Conservation (phyloP, 2,329 filamentous ascomycete species). For the Colletotrichum costaricense region DNA sequence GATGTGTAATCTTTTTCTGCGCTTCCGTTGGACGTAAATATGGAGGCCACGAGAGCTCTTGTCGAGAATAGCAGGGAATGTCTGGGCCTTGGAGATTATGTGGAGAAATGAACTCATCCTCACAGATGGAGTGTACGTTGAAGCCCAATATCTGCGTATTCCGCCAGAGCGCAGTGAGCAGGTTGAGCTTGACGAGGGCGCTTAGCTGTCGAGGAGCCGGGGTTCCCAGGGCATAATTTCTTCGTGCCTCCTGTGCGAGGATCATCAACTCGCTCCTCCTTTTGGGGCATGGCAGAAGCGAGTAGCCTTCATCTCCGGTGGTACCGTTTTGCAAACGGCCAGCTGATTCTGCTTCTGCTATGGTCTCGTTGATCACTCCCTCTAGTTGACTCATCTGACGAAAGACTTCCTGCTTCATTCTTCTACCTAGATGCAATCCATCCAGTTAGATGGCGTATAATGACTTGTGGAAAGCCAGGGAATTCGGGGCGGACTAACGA, state of each 20-base stretch:
- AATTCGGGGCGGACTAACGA: constrained; percentile 1
- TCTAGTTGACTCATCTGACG: not conserved
- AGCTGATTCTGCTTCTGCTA: not conserved
- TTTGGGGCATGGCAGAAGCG: not conserved
- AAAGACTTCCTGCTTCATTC: not conserved
- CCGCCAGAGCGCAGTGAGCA: constrained; percentile 29
- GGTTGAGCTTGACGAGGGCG: constrained; percentile 31
- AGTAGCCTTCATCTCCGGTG: not conserved
- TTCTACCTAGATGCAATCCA: not conserved
- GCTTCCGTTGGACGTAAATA: constrained; percentile 42
- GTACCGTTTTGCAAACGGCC: not conserved
- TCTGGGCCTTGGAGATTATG: constrained; percentile 24
- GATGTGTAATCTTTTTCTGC: constrained; percentile 42
- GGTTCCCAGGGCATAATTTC: constrained; percentile 17
- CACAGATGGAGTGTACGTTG: constrained; percentile 24
- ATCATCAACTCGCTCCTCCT: not conserved
- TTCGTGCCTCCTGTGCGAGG: constrained; percentile 1
- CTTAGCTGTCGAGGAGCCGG: constrained; percentile 19
- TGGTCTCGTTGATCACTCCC: not conserved
- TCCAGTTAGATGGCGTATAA: not conserved
- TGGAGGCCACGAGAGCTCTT: constrained; percentile 12
- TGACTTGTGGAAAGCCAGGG: no score
- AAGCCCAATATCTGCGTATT: constrained; percentile 32
- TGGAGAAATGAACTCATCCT: constrained; percentile 32
- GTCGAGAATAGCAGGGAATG: constrained; percentile 14